A percentile compares a stretch with the other conserved stretches of the same genome.
Evolutionary conservation across 352 stramenopile genomes (phyloP).

Genomic region (Globisporangium carolinianum): DNA sequence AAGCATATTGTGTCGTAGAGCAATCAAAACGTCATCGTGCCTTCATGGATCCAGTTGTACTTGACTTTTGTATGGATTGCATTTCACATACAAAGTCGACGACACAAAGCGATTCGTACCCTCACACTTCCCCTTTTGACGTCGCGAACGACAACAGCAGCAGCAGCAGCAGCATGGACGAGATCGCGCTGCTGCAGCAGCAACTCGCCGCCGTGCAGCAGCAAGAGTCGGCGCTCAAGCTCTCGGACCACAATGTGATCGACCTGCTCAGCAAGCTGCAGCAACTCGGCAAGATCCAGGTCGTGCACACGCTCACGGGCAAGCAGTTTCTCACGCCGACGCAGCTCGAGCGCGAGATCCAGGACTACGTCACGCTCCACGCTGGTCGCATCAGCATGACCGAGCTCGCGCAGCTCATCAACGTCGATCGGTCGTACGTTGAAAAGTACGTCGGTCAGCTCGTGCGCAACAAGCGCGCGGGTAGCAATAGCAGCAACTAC

Average conservation of each 20-base stretch:
- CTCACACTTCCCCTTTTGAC: too few relatives aligned
- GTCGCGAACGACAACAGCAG: too few relatives aligned
- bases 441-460: constrained; percentile 53
- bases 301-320: constrained; percentile 74
- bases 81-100: too few relatives aligned
- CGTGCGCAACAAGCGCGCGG: constrained; percentile 19
- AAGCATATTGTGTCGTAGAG: too few relatives aligned
- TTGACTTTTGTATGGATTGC: too few relatives aligned
- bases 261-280: constrained; percentile 76
- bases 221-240: constrained; percentile 66
- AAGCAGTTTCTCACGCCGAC: constrained; percentile 75
- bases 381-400: constrained; percentile 57
- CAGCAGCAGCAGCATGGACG: constrained; percentile 41
- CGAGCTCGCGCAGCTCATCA: constrained; percentile 59
- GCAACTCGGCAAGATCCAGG: constrained; percentile 62
- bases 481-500: constrained; percentile 28
- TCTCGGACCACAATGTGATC: constrained; percentile 80
- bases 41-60: too few relatives aligned
- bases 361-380: constrained; percentile 61
- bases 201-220: constrained; percentile 76
- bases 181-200: constrained; percentile 75
- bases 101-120: too few relatives aligned
- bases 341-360: constrained; percentile 69
- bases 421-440: constrained; percentile 68
- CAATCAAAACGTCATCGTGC: too few relatives aligned